Evolutionary conservation across 345 rosid genomes (phyloP).

Genomic region (rapeseed (Brassica napus)): DNA sequence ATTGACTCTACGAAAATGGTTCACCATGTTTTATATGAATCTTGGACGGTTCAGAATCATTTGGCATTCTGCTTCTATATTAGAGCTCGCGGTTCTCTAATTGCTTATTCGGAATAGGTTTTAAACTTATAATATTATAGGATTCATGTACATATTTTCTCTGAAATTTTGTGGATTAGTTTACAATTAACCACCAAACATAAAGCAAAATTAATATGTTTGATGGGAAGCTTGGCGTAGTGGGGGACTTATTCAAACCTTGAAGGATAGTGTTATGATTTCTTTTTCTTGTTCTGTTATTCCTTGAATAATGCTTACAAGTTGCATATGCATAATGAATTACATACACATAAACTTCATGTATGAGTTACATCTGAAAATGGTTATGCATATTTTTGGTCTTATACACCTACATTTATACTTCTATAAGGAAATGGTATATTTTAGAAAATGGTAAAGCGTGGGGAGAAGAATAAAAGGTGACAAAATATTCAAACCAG

Average conservation of each 20-base stretch:
- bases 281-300: not conserved
- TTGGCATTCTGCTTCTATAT: too few relatives aligned
- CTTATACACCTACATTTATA: slow-evolving; percentile 25
- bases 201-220: not conserved
- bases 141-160: not conserved
- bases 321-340: not conserved
- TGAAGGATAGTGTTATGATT: not conserved
- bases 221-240: not conserved
- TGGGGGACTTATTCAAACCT: not conserved
- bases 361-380: slow-evolving; percentile 11
- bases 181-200: not conserved
- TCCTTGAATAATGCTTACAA: not conserved
- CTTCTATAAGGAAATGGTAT: slow-evolving; percentile 35
- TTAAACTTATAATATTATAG: not conserved
- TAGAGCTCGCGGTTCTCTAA: too few relatives aligned
- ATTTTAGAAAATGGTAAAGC: slow-evolving; percentile 11
- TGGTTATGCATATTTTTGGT: slow-evolving; percentile 20
- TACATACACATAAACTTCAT: not conserved
- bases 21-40: too few relatives aligned
- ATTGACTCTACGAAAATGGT: too few relatives aligned
- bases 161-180: not conserved
- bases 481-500: slow-evolving; percentile 21
- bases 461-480: slow-evolving; percentile 33
- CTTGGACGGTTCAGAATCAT: too few relatives aligned
- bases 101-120: not conserved